Evolutionary conservation across 805 yeast genomes (phyloP), one percentile per base, ranked within the genome.

Genomic region (Candida nemodendra): DNA sequence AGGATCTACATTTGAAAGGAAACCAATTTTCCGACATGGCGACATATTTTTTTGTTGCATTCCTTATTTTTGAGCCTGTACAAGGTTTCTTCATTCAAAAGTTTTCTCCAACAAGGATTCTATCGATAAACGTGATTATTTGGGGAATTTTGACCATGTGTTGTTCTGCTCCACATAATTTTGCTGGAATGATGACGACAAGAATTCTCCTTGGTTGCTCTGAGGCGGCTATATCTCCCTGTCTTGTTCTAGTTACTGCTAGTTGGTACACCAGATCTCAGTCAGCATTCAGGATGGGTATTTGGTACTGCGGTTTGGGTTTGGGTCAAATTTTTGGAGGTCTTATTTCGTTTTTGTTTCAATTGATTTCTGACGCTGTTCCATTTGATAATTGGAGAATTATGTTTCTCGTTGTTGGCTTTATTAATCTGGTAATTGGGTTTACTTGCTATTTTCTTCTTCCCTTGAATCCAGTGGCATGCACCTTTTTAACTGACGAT

Each of bases 91-190:
- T 69, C 3, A 57, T 79, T 17, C 88, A 82, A 54, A 71, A 64
- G 42, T 71, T 77, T 35, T 79, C 80, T 2, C 68, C 81, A 45
- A 70, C 78, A 5, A 74, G 73, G 45, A 64, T 76, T 3, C 64
- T 73, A 3, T 60, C 76, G 5, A 46, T 58, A 1, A 74, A 72
- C 45, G 70, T 80, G 29, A 47, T 79, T 4, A 27, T 74, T 0
- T 81, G 89, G 88, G 88, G 88, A 9, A 51, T 76, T 9, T 57
- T 79, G 28, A 64, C 73, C 29, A 58, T 74, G 18, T 79, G 74
- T 41, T 71, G 83, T 2, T 69, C 68, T 11, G 52, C 52, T n/a
- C 49, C 65, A 14, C 41, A 52, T 11, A 62, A 56, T 25, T 73
- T 64, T 44, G 61, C 69, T 5, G 71, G 78, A 0, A 69, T 74